A percentile compares a stretch with the other conserved stretches of the same genome.
Evolutionary conservation across 192 early-diverging fungal genomes (phyloP).

Genomic region (Coemansia sp.): DNA sequence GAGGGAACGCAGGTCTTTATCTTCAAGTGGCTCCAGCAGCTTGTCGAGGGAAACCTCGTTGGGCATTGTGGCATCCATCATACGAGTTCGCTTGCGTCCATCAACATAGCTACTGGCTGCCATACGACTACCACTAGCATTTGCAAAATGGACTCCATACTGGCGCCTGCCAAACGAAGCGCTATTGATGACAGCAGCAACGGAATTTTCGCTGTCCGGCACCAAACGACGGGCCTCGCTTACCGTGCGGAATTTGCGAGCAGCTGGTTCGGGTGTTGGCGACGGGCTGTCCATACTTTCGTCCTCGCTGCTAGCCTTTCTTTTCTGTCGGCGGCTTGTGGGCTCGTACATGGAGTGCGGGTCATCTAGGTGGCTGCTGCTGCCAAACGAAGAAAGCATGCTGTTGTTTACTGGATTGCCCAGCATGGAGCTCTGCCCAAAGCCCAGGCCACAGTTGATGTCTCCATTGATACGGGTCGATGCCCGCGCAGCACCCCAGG

Average conservation of each 20-base stretch:
- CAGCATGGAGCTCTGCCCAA: slow-evolving; percentile 21
- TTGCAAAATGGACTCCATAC: neutral
- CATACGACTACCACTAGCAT: neutral
- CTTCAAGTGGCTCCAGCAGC: slow-evolving; percentile 63
- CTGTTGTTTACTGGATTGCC: slow-evolving; percentile 6
- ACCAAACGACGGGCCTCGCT: slow-evolving; percentile 15
- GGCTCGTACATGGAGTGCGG: slow-evolving; percentile 6
- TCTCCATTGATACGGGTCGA: slow-evolving; percentile 23
- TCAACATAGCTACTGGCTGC: neutral
- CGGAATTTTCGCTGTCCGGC: slow-evolving; percentile 13
- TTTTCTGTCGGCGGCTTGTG: slow-evolving; percentile 29
- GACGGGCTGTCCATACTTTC: slow-evolving; percentile 50
- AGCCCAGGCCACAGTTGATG: slow-evolving; percentile 42
- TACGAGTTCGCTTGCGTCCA: slow-evolving; percentile 43
- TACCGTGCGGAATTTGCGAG: slow-evolving; percentile 24
- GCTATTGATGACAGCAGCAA: slow-evolving; percentile 19
- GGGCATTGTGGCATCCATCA: slow-evolving; percentile 18
- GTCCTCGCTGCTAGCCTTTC: slow-evolving; percentile 54
- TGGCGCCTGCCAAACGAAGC: slow-evolving; percentile 10
- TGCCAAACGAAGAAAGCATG: neutral
- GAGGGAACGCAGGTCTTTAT: slow-evolving; percentile 72
- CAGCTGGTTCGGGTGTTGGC: slow-evolving; percentile 40
- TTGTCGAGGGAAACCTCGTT: slow-evolving; percentile 52
- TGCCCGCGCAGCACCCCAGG: slow-evolving; percentile 42
- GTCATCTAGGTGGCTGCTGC: neutral